Evolutionary conservation across 2,329 filamentous ascomycete genomes (phyloP).

Genomic region (Exophiala phaeomuriformis): DNA sequence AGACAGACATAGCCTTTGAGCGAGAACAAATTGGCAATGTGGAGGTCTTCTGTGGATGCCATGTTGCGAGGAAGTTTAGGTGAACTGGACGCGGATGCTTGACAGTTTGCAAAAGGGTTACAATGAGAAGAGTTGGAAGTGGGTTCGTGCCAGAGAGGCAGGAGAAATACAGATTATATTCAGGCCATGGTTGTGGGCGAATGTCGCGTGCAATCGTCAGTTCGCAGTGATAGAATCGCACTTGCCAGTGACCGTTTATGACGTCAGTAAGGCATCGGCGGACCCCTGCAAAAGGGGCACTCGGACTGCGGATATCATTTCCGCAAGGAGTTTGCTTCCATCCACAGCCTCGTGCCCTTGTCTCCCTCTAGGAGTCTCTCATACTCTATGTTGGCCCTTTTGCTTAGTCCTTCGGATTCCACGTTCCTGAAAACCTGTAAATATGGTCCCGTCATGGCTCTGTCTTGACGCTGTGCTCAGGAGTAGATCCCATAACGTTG

Average conservation of each 20-base stretch:
- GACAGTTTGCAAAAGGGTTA: not conserved
- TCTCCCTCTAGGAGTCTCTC: too few relatives aligned
- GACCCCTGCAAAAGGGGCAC: not conserved
- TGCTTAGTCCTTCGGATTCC: too few relatives aligned
- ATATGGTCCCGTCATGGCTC: too few relatives aligned
- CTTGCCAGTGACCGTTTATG: not conserved
- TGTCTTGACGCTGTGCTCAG: too few relatives aligned
- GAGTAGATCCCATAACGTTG: too few relatives aligned
- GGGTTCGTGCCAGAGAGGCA: not conserved
- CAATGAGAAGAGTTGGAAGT: not conserved
- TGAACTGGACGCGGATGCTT: not conserved
- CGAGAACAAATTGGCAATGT: conserved; percentile 29
- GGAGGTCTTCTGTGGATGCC: conserved; percentile 28
- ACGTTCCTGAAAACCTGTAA: too few relatives aligned
- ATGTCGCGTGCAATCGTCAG: not conserved
- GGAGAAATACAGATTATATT: too few relatives aligned
- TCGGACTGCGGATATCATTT: not conserved
- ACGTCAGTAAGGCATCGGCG: not conserved
- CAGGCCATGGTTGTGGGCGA: too few relatives aligned
- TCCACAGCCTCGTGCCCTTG: not conserved
- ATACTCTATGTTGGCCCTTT: too few relatives aligned
- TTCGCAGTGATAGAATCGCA: too few relatives aligned
- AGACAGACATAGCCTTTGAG: conserved; percentile 30
- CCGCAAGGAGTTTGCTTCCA: not conserved
- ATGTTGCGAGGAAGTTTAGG: conserved; percentile 11